A percentile compares a stretch with the other conserved stretches of the same genome.
Conservation (phyloP, 2,329 filamentous ascomycete genomes). For the Fragosphaeria purpurea region DNA sequence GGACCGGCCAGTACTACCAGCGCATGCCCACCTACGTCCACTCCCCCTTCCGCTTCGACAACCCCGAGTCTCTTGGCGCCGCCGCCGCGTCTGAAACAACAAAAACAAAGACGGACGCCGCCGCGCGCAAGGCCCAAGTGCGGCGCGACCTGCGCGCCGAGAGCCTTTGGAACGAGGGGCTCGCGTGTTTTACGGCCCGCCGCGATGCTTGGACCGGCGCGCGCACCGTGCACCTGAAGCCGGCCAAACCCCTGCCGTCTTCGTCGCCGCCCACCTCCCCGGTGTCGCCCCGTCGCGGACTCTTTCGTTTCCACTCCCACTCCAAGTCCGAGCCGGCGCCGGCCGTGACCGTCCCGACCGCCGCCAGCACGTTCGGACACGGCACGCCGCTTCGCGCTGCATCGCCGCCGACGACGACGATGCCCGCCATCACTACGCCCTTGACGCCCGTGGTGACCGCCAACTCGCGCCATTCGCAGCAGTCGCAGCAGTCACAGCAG, state of each 20-base stretch:
- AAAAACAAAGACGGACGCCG: constrained; percentile 29
- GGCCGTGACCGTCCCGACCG: not conserved
- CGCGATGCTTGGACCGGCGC: constrained; percentile 83
- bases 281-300: constrained; percentile 40
- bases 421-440: not conserved
- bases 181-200: constrained; percentile 68
- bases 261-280: constrained; percentile 31
- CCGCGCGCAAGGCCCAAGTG: constrained; percentile 44
- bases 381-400: too few relatives aligned
- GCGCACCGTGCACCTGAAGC: constrained; percentile 44
- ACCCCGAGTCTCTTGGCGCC: constrained; percentile 34
- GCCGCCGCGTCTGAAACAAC: too few relatives aligned
- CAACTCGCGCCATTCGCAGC: constrained; percentile 16
- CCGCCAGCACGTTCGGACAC: too few relatives aligned
- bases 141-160: constrained; percentile 52
- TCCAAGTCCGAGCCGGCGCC: constrained; percentile 9
- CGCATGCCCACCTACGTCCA: constrained; percentile 15
- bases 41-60: constrained; percentile 43
- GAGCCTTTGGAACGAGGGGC: constrained; percentile 67
- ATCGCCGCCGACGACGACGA: not conserved
- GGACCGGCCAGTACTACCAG: constrained; percentile 14
- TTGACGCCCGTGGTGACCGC: constrained; percentile 20
- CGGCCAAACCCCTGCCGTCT: constrained; percentile 27
- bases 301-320: constrained; percentile 35
- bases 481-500: constrained; percentile 13